Evolutionary conservation across 2,329 filamentous ascomycete genomes (phyloP).

Genomic region (Diaporthe sp.): DNA sequence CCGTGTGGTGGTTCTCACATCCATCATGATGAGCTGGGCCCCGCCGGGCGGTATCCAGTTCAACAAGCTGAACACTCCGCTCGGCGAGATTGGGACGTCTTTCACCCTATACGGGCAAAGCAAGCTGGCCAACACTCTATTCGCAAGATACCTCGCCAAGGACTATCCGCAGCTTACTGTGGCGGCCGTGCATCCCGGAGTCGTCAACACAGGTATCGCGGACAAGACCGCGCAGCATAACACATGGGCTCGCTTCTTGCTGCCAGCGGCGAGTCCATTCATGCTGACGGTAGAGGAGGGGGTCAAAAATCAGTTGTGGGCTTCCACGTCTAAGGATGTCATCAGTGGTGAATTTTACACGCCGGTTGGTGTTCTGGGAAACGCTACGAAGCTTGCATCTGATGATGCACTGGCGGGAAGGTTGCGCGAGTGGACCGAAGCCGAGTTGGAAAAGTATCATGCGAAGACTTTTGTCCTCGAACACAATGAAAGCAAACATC

Average conservation of each 20-base stretch:
- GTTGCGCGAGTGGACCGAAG: slow-evolving; percentile 49
- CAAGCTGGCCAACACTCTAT: slow-evolving; percentile 46
- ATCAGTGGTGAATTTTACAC: slow-evolving; percentile 48
- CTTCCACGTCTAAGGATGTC: slow-evolving; percentile 43
- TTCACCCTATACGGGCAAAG: slow-evolving; percentile 43
- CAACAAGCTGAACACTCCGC: slow-evolving; percentile 40
- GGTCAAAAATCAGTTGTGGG: slow-evolving; percentile 53
- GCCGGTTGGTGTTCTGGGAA: slow-evolving; percentile 43
- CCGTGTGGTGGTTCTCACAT: slow-evolving; percentile 43
- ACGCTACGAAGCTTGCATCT: slow-evolving; percentile 20
- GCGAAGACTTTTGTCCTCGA: neutral
- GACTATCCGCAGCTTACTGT: slow-evolving; percentile 39
- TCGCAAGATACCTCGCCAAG: slow-evolving; percentile 41
- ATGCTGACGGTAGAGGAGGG: slow-evolving; percentile 44
- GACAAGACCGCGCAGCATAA: slow-evolving; percentile 34
- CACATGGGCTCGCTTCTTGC: slow-evolving; percentile 34
- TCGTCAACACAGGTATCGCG: slow-evolving; percentile 32
- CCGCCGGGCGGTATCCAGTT: slow-evolving; percentile 42
- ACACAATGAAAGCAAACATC: neutral
- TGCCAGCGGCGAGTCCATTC: slow-evolving; percentile 30
- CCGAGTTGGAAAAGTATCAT: slow-evolving; percentile 40
- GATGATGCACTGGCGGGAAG: slow-evolving; percentile 42
- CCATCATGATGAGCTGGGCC: slow-evolving; percentile 39
- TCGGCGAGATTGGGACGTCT: slow-evolving; percentile 35
- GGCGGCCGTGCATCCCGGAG: slow-evolving; percentile 40